Base-by-base conservation (phyloP, 805 yeast species). In the Naumovozyma dairenensis region DNA sequence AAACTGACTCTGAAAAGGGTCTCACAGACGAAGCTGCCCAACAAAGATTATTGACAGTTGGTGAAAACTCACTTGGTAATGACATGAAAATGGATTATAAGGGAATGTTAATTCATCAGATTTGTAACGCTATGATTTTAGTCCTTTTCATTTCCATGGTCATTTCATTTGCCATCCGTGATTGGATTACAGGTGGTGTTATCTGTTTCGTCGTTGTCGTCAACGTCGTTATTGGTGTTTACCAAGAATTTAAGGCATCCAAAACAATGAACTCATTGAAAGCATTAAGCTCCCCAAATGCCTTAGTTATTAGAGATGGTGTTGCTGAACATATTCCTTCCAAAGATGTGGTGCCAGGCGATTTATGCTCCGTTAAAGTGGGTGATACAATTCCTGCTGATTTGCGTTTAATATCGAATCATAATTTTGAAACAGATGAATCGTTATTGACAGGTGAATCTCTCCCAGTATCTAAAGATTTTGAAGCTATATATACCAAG, bases 351-450 rank as follows among this genome's bases (percentile, higher is more conserved):
- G 99, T 92, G 9, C 96, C 97, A 3, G 99, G 99, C 39, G 99
- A 92, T 57, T 60, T 92, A 46, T 92, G 89, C 31, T 77, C 78
- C 44, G 81, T 92, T 44, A 63, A 79, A 32, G 92, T 86, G 31
- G 99, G 99, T 45, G 99, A 92, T 60, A 72, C 96, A 37, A 75
- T 92, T 31, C 98, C 99, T 1, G 98, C 98, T 0, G 99, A 92
- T 59, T 63, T 92, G 22, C 71, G 98, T 46, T 62, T 92, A 34
- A 67, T 76, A 5, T 76, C 75, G 35, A 72, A 89, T 6, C 80
- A 75, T 25, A 89, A 86, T 51, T 69, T 92, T 43, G 68, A 80
- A 33, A 77, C 93, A 34, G 97, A 92, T 61, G 97, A 92, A 62
- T 78, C 93, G 53, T 80, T 86, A 50, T 69, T 92, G 44, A 92